Percentiles rank a stretch among this genome's conserved stretches.
Evolutionary conservation across 2,329 filamentous ascomycete genomes (phyloP).

Genomic region (Xylaria sp.): DNA sequence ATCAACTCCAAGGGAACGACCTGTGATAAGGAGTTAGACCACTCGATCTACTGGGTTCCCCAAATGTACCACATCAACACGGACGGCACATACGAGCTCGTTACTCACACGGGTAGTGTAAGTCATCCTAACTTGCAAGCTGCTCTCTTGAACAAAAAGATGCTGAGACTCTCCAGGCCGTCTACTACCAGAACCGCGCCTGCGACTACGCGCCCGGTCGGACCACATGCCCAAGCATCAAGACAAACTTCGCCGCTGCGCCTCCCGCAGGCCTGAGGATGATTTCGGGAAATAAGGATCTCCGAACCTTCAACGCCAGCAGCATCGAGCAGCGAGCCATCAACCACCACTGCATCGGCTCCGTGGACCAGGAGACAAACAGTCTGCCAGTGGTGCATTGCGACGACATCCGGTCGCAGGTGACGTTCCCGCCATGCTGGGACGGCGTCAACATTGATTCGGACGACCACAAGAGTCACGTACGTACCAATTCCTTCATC

Average conservation of each 20-base stretch:
- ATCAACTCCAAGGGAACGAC: slow-evolving; percentile 11
- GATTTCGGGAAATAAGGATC: slow-evolving; percentile 16
- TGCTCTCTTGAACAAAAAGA: neutral
- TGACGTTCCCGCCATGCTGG: slow-evolving; percentile 61
- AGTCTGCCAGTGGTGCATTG: slow-evolving; percentile 31
- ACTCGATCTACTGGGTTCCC: slow-evolving; percentile 13
- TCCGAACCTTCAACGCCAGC: slow-evolving; percentile 13
- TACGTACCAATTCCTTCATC: neutral
- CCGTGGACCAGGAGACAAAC: slow-evolving; percentile 37
- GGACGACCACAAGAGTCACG: slow-evolving; percentile 12
- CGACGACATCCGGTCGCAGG: slow-evolving; percentile 41
- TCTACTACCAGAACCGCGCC: slow-evolving; percentile 17
- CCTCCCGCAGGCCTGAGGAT: slow-evolving; percentile 10
- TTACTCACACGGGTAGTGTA: slow-evolving; percentile 9
- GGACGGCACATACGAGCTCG: slow-evolving; percentile 9
- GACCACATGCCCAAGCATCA: slow-evolving; percentile 8
- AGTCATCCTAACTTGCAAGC: neutral
- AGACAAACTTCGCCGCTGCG: slow-evolving; percentile 11
- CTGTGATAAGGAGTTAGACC: slow-evolving; percentile 13
- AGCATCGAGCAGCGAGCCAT: slow-evolving; percentile 13
- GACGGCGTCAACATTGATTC: slow-evolving; percentile 49
- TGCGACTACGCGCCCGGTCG: slow-evolving; percentile 12
- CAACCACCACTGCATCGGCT: slow-evolving; percentile 14
- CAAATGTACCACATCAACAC: slow-evolving; percentile 13
- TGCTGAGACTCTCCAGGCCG: slow-evolving; percentile 8